A percentile compares a stretch with the other conserved stretches of the same genome.
These are phyloP conservation scores for Ulmus americana DNA, from an alignment of 331 rosid species.

Conservation along the genomic window DNA sequence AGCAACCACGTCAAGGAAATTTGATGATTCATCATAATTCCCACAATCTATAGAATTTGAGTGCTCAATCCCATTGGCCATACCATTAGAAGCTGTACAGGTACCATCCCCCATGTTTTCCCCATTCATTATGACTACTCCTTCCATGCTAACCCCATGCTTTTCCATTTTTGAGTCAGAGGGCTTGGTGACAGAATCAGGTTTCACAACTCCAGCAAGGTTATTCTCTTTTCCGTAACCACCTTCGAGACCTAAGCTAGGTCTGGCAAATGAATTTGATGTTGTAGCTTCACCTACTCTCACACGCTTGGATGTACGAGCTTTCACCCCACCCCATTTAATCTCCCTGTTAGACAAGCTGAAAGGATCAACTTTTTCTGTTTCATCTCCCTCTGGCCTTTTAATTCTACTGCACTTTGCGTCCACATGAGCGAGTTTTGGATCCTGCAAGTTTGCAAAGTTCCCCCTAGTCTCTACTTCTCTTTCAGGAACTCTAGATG, in stretches of 20 bases:
- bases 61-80: conserved; percentile 33
- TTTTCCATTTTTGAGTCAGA: conserved; percentile 35
- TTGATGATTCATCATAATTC: conserved; percentile 39
- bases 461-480: conserved; percentile 31
- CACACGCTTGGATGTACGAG: conserved; percentile 66
- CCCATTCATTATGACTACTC: conserved; percentile 28
- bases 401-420: conserved; percentile 29
- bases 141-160: conserved; percentile 27
- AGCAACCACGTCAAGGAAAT: conserved; percentile 35
- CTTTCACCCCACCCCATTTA: conserved; percentile 81
- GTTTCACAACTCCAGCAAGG: conserved; percentile 29
- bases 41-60: conserved; percentile 29
- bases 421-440: conserved; percentile 28
- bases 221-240: conserved; percentile 36
- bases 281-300: conserved; percentile 52
- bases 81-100: conserved; percentile 33
- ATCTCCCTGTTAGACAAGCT: conserved; percentile 46
- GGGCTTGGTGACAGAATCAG: conserved; percentile 26
- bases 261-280: conserved; percentile 37
- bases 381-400: conserved; percentile 33
- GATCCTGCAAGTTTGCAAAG: conserved; percentile 29
- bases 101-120: conserved; percentile 30
- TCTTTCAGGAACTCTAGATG: conserved; percentile 51
- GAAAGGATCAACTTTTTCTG: conserved; percentile 28
- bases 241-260: conserved; percentile 30